Evolutionary conservation across 768 basidiomycete species (phyloP).

Genomic region (Kwoniella botswanensis): DNA sequence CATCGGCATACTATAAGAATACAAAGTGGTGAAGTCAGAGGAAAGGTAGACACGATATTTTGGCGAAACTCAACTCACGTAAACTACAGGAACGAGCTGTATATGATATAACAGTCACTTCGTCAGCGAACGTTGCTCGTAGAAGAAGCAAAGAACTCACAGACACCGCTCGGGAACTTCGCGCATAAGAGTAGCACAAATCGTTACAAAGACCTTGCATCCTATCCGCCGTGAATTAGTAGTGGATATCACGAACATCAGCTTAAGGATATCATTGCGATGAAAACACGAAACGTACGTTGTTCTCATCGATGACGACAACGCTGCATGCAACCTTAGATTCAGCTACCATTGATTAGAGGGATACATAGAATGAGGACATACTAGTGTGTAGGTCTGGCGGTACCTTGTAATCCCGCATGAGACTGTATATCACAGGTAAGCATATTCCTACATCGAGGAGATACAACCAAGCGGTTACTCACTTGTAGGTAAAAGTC

Average conservation of each 20-base stretch:
- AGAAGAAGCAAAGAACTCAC: constrained; percentile 29
- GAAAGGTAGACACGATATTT: background rate
- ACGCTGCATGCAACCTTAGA: constrained; percentile 1
- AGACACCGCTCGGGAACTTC: constrained; percentile 39
- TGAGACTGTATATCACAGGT: constrained; percentile 30
- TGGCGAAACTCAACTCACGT: constrained; percentile 17
- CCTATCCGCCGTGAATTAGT: constrained; percentile 38
- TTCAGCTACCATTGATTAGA: background rate
- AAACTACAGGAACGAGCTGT: constrained; percentile 26
- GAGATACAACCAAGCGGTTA: background rate
- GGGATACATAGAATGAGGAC: background rate
- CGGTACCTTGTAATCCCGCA: constrained; percentile 55
- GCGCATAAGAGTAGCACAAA: constrained; percentile 40
- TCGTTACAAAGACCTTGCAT: constrained; percentile 40
- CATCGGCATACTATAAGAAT: constrained; percentile 27
- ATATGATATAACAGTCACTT: background rate
- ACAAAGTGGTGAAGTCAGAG: constrained; percentile 3
- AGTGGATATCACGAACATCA: background rate
- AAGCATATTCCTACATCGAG: background rate
- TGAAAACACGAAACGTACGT: background rate
- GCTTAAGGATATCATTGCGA: background rate
- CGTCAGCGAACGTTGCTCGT: constrained; percentile 16
- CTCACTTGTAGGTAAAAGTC: constrained; percentile 51
- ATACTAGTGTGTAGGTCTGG: constrained; percentile 55
- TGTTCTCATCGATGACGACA: constrained; percentile 43